phyloP scores from a whole-genome alignment of 2,329 filamentous ascomycete genomes.

The Paecilomyces niveus region DNA sequence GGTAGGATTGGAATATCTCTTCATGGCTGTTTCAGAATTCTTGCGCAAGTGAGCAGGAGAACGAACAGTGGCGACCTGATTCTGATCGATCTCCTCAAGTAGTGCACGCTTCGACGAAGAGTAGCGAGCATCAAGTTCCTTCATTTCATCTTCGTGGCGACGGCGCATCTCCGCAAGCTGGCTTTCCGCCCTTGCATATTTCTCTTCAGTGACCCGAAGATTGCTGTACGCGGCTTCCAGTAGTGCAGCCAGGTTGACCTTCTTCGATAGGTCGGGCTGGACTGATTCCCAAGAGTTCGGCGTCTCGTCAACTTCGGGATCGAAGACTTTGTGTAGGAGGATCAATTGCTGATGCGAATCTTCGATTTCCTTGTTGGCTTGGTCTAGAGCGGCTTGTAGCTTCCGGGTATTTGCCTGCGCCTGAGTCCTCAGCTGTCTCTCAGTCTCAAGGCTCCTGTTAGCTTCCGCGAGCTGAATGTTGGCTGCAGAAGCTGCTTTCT shows the following conservation, averaged over 20 bases:
- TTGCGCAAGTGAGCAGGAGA: slow-evolving; percentile 67
- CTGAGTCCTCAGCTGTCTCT: slow-evolving; percentile 76
- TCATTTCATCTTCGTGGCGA: slow-evolving; percentile 63
- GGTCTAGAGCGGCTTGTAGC: slow-evolving; percentile 70
- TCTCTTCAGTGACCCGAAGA: slow-evolving; percentile 74
- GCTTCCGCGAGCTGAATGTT: slow-evolving; percentile 80
- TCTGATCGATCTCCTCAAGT: slow-evolving; percentile 80
- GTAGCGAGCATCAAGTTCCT: slow-evolving; percentile 56
- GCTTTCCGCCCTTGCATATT: slow-evolving; percentile 70
- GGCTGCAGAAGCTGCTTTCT: slow-evolving; percentile 74
- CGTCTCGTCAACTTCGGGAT: slow-evolving; percentile 63
- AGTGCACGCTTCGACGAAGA: slow-evolving; percentile 63
- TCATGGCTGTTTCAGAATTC: slow-evolving; percentile 48
- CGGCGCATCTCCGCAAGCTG: slow-evolving; percentile 73
- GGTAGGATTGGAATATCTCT: slow-evolving; percentile 65
- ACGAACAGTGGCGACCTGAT: slow-evolving; percentile 64
- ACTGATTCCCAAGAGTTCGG: slow-evolving; percentile 61
- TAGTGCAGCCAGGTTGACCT: slow-evolving; percentile 73
- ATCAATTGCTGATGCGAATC: slow-evolving; percentile 75
- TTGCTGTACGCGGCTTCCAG: slow-evolving; percentile 85
- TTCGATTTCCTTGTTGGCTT: slow-evolving; percentile 70
- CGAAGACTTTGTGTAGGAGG: slow-evolving; percentile 76
- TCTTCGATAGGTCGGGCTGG: slow-evolving; percentile 59
- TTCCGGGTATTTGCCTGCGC: slow-evolving; percentile 79
- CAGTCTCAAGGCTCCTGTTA: slow-evolving; percentile 83